Base-by-base conservation (phyloP, 495 filamentous ascomycete genomes). In the Penicillium desertorum region DNA sequence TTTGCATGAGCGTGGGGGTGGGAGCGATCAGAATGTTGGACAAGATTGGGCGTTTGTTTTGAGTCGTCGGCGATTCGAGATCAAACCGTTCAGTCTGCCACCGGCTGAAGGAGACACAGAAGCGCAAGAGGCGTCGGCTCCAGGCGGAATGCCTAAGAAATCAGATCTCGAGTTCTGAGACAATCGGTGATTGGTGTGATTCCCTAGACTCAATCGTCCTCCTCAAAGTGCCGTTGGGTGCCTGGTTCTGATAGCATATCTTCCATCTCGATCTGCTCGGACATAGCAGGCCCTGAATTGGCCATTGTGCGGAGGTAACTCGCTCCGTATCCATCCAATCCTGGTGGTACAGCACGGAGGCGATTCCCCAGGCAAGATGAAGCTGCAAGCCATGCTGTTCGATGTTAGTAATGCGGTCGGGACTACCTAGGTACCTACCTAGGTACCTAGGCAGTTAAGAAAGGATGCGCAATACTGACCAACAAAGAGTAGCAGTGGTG, bases 11-110 rank as follows among this genome's bases (percentile, higher is more conserved):
- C 91, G 87, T 60, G 93, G 94, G 8, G 90, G 91, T 6, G 88
- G 89, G 12, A 87, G 82, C 16, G 88, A 84, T 59, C 77, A 75
- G 42, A 81, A 81, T 45, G 79, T 87, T 51, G 86, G 90, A 10
- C 88, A 94, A 65, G 91, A 97, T 67, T 80, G 96, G 71, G 90
- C 91, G 16, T 98, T 98, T 71, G 92, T 82, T 44, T 72, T 98
- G 32, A 96, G 90, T 66, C 81, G 89, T 61, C 86, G 87, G 58
- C 91, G 82, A 64, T 86, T 98, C 63, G 83, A 88, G 58, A 92
- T 98, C 59, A 91, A 87, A 71, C 88, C 90, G 8, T 98, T 89
- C 70, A 92, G 87, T 70, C 74, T 98, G 48, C 95, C 95, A 36
- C 94, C 94, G 2, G 81, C 91, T n/a, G 89, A 90, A 41, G 89